A percentile compares a stretch with the other conserved stretches of the same genome.
phyloP scores from a whole-genome alignment of 495 filamentous ascomycete species.

The Elaphomyces granulatus region DNA sequence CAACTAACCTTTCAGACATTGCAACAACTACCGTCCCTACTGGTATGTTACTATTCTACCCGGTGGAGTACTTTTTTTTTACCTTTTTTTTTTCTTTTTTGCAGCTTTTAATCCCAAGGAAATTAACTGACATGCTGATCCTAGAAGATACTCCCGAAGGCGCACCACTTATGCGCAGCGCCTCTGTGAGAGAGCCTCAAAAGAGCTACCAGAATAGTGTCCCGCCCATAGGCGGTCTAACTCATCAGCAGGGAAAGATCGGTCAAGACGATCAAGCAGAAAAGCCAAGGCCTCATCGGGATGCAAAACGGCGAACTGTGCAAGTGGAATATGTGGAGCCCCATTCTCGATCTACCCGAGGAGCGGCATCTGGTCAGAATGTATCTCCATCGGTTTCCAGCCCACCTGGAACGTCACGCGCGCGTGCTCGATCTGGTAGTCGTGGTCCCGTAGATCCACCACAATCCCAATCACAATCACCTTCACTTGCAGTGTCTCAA shows the following conservation, averaged over 20 bases:
- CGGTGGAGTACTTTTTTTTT: conserved; percentile 1
- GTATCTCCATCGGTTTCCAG: conserved; percentile 5
- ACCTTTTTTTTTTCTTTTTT: not conserved
- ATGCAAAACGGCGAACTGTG: conserved; percentile 85
- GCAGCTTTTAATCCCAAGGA: too few relatives aligned
- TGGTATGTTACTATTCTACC: conserved; percentile 36
- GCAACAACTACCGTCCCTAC: conserved; percentile 59
- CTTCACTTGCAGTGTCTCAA: not conserved
- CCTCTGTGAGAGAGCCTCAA: conserved; percentile 78
- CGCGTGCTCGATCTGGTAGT: conserved; percentile 11
- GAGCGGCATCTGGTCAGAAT: conserved; percentile 29
- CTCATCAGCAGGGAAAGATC: conserved; percentile 60
- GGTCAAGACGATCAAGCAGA: conserved; percentile 51
- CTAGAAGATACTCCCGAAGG: conserved; percentile 41
- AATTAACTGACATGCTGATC: conserved; percentile 14
- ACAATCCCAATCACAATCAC: too few relatives aligned
- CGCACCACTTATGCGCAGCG: conserved; percentile 62
- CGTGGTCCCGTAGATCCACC: conserved; percentile 5
- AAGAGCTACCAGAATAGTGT: conserved; percentile 47
- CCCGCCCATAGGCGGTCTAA: conserved; percentile 50
- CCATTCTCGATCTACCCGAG: conserved; percentile 60
- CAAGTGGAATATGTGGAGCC: conserved; percentile 98
- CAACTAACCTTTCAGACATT: conserved; percentile 76
- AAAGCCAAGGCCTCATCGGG: conserved; percentile 50
- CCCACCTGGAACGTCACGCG: conserved; percentile 7